Conservation (phyloP, 495 filamentous ascomycete species). For the Chlorociboria aeruginascens region DNA sequence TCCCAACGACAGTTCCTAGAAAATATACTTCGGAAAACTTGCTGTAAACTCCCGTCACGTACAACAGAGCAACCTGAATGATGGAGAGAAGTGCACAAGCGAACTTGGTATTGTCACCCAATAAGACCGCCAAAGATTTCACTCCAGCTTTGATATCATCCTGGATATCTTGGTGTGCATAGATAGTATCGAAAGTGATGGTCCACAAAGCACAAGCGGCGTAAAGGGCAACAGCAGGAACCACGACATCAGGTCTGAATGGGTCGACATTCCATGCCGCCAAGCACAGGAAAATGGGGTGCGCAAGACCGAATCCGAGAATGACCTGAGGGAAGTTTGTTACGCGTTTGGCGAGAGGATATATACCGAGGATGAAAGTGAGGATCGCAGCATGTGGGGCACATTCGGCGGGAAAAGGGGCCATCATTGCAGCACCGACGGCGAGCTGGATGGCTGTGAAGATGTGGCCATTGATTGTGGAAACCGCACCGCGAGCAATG, state of each 20-base stretch:
- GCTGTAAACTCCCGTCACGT: no score
- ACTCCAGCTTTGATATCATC: slow-evolving; percentile 85
- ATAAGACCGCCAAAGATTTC: slow-evolving; percentile 40
- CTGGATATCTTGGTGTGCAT: slow-evolving; percentile 92
- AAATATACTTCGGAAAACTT: no score
- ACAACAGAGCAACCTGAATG: no score
- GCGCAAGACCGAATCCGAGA: slow-evolving; percentile 57
- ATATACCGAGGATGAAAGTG: slow-evolving; percentile 3
- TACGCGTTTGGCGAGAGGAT: slow-evolving; percentile 66
- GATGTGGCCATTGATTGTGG: background rate
- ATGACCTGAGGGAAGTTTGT: slow-evolving; percentile 91
- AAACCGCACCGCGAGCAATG: background rate
- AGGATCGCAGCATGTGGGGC: no score
- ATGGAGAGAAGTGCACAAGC: no score
- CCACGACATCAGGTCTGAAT: background rate
- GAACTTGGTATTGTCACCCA: no score
- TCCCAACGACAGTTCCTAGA: no score
- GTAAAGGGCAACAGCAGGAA: slow-evolving; percentile 14
- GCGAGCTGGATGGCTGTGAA: background rate
- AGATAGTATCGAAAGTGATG: slow-evolving; percentile 92
- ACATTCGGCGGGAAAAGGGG: background rate
- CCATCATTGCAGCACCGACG: background rate
- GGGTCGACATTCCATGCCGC: no score
- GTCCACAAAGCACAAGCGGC: slow-evolving; percentile 49
- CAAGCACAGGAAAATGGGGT: no score